Percentiles rank a stretch among this genome's conserved stretches.
These are phyloP conservation scores for Marchantia polymorpha DNA, from an alignment of 225 moss, liverwort and hornwort species.

Conservation along the genomic window DNA sequence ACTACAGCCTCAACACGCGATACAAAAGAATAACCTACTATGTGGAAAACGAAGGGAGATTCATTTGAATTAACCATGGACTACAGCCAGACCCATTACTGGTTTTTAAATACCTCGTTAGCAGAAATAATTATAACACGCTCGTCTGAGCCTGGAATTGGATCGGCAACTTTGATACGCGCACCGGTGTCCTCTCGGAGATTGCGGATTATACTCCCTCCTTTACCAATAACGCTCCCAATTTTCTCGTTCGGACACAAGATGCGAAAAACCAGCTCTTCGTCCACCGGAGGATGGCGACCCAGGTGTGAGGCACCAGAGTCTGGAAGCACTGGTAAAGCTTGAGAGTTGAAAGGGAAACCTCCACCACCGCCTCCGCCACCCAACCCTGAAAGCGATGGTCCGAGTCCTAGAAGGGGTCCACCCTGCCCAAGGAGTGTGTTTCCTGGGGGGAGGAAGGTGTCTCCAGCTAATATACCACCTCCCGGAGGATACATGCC, in stretches of 20 bases:
- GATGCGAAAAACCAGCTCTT: conserved; percentile 88
- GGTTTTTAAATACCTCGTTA: conserved; percentile 87
- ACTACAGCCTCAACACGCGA: no score
- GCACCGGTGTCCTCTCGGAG: conserved; percentile 95
- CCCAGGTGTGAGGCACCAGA: conserved; percentile 46
- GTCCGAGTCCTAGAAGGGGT: conserved; percentile 44
- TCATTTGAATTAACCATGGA: no score
- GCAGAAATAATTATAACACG: conserved; percentile 95
- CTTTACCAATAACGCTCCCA: conserved; percentile 94
- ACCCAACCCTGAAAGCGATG: conserved; percentile 41
- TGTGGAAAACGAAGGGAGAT: no score
- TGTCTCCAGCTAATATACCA: conserved; percentile 63
- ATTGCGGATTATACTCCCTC: conserved; percentile 85
- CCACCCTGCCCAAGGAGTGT: conserved; percentile 63
- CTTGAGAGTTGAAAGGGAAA: conserved; percentile 65
- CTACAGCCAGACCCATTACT: no score
- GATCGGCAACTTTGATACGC: conserved; percentile 96
- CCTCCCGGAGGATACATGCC: conserved; percentile 52
- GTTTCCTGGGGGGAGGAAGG: conserved; percentile 69
- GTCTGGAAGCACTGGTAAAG: conserved; percentile 38
- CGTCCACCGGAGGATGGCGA: conserved; percentile 55
- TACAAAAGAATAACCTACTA: no score
- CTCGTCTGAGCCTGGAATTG: conserved; percentile 93
- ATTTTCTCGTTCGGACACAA: conserved; percentile 96
- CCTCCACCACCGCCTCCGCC: conserved; percentile 44